phyloP scores from a whole-genome alignment of 202 grass and related monocot species.

The Elaeis oleifera region DNA sequence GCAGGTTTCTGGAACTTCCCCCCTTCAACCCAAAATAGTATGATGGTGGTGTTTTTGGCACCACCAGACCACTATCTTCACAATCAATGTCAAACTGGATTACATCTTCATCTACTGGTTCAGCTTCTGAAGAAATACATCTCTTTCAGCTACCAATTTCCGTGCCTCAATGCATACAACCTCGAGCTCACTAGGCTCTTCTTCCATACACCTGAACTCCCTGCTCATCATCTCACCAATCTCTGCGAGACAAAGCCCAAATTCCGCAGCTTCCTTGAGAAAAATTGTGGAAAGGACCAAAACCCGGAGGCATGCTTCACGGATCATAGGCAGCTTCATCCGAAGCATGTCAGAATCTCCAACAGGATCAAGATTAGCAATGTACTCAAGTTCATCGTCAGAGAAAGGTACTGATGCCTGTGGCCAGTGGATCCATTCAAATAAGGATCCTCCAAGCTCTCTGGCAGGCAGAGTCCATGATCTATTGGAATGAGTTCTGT shows the following conservation, averaged over 20 bases:
- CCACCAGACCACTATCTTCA: constrained; percentile 32
- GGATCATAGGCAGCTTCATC: constrained; percentile 67
- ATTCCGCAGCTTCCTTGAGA: constrained; percentile 62
- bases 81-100: constrained; percentile 61
- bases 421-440: constrained; percentile 94
- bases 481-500: constrained; percentile 82
- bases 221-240: constrained; percentile 91
- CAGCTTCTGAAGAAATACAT: constrained; percentile 23
- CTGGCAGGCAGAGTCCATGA: constrained; percentile 74
- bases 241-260: constrained; percentile 66
- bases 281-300: constrained; percentile 71
- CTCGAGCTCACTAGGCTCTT: constrained; percentile 82
- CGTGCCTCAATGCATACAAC: constrained; percentile 71
- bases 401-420: constrained; percentile 71
- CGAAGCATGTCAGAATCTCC: constrained; percentile 52
- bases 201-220: constrained; percentile 58
- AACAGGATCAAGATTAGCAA: constrained; percentile 51
- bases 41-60: constrained; percentile 25
- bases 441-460: constrained; percentile 87
- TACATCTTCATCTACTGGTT: constrained; percentile 39
- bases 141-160: constrained; percentile 52
- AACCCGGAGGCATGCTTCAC: constrained; percentile 64
- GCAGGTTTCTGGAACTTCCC: constrained; percentile 33
- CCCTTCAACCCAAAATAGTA: constrained; percentile 25
- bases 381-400: constrained; percentile 74